Evolutionary conservation across 371 early-diverging fungal genomes (phyloP).

Genomic region (Parasitella parasitica): DNA sequence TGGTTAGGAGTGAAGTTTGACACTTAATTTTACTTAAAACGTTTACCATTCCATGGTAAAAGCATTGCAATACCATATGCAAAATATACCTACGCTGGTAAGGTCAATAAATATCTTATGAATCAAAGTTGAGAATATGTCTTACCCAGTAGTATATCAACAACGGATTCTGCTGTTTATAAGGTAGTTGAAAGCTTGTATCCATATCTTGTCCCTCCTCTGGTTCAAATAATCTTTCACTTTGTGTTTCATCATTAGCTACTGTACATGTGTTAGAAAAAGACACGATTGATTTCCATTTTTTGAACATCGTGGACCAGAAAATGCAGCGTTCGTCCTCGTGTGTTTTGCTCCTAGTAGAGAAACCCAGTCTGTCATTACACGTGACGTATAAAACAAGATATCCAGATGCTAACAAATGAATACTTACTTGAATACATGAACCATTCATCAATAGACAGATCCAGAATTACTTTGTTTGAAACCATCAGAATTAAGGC

Average conservation of each 20-base stretch:
- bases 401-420: too few species aligned
- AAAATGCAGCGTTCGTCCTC: not conserved
- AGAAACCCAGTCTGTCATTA: too few species aligned
- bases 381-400: too few species aligned
- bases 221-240: not conserved
- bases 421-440: too few species aligned
- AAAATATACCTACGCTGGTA: slow-evolving; percentile 67
- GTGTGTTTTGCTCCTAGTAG: too few species aligned
- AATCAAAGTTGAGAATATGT: not conserved
- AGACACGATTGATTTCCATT: not conserved
- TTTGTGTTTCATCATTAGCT: not conserved
- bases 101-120: not conserved
- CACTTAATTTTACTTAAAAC: not conserved
- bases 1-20: not conserved
- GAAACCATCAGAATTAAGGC: too few species aligned
- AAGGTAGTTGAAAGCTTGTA: too few species aligned
- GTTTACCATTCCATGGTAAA: slow-evolving; percentile 78
- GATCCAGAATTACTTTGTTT: too few species aligned
- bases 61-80: slow-evolving; percentile 72
- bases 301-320: not conserved
- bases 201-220: not conserved
- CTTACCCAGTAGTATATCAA: not conserved
- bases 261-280: not conserved
- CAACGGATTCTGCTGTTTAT: not conserved
- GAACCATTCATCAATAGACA: too few species aligned